These are phyloP conservation scores for Backusella morwellensis DNA, from an alignment of 192 early-diverging fungal genomes.

Conservation along the genomic window DNA sequence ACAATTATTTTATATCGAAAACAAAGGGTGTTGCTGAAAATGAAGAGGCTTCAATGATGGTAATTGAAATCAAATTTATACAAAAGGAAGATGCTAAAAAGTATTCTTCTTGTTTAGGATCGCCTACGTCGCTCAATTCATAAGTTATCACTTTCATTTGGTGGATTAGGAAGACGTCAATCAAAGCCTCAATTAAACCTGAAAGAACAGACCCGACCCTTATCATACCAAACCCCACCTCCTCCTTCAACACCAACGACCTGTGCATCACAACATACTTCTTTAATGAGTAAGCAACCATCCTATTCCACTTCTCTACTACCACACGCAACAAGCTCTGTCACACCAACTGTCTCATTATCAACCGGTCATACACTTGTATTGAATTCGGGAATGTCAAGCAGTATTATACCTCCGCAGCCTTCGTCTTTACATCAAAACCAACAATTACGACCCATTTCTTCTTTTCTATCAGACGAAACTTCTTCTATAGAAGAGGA, in stretches of 20 bases:
- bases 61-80: constrained; percentile 20
- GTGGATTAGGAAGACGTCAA: constrained; percentile 5
- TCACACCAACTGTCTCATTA: constrained; percentile 6
- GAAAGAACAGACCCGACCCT: background rate
- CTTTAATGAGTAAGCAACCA: constrained; percentile 1
- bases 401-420: constrained; percentile 6
- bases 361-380: constrained; percentile 10
- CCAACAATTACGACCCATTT: background rate
- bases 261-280: background rate
- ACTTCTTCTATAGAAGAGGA: background rate
- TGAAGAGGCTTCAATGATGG: constrained; percentile 63
- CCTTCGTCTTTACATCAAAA: background rate
- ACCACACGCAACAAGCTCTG: constrained; percentile 9
- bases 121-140: constrained; percentile 23
- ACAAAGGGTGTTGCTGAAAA: constrained; percentile 71
- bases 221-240: background rate
- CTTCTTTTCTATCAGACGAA: constrained; percentile 13
- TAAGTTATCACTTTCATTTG: constrained; percentile 23
- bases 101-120: background rate
- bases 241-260: background rate
- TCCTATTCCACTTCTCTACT: constrained; percentile 2
- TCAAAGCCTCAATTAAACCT: background rate
- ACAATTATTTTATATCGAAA: constrained; percentile 58
- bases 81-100: too few species aligned
- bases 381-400: constrained; percentile 2